Conservation (phyloP, 2,329 filamentous ascomycete species). For the Macrophomina tecta region DNA sequence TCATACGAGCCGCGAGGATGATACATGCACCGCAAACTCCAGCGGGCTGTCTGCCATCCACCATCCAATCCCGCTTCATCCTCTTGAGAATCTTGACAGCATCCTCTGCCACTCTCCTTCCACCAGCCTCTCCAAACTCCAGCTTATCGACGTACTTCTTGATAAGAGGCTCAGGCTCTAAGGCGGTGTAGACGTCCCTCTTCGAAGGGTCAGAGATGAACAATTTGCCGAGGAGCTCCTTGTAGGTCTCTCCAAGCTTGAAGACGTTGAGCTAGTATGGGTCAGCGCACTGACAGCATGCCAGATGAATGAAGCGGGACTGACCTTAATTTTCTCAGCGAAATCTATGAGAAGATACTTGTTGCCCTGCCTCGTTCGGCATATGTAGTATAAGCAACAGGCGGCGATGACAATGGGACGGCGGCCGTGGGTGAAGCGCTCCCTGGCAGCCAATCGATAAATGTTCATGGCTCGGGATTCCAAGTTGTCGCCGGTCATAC, state of each 20-base stretch:
- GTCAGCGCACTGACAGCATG: neutral
- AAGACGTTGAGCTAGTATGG: conserved; percentile 79
- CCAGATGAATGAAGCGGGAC: conserved; percentile 16
- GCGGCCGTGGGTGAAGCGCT: conserved; percentile 70
- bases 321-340: conserved; percentile 74
- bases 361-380: conserved; percentile 77
- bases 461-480: conserved; percentile 48
- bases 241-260: conserved; percentile 87
- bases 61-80: conserved; percentile 98
- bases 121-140: conserved; percentile 83
- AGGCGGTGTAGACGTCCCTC: conserved; percentile 59
- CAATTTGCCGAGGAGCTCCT: conserved; percentile 72
- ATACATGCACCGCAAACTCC: conserved; percentile 94
- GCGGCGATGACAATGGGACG: conserved; percentile 82
- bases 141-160: conserved; percentile 89
- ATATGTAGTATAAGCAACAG: conserved; percentile 85
- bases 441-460: conserved; percentile 61
- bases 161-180: conserved; percentile 86
- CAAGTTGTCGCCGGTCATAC: conserved; percentile 42
- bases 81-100: conserved; percentile 86
- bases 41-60: conserved; percentile 88
- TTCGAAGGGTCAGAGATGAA: conserved; percentile 65
- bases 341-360: conserved; percentile 95
- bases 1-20: conserved; percentile 94
- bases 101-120: conserved; percentile 81